Evolutionary conservation across 1,139 yeast species (phyloP).

Genomic region (Suhomyces wounanorum): DNA sequence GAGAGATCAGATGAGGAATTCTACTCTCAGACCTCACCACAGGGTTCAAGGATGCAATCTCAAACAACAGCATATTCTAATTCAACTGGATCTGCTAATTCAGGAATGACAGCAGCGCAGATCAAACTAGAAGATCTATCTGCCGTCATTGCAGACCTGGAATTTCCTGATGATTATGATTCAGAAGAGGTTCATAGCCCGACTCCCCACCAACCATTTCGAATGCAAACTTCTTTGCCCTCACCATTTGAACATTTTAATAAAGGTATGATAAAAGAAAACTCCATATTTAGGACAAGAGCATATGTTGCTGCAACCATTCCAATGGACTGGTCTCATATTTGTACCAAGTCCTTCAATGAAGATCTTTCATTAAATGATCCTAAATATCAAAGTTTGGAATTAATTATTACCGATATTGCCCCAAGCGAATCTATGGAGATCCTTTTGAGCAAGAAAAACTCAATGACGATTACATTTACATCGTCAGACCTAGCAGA

Average conservation of each 20-base stretch:
- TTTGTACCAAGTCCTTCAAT: constrained; percentile 29
- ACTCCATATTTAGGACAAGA: constrained; percentile 19
- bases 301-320: constrained; percentile 24
- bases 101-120: constrained; percentile 1
- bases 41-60: background rate
- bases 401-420: constrained; percentile 24
- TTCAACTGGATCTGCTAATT: background rate
- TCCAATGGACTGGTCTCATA: constrained; percentile 28
- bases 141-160: constrained; percentile 6
- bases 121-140: constrained; percentile 1
- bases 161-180: constrained; percentile 9
- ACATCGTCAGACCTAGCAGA: constrained; percentile 19
- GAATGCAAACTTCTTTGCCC: background rate
- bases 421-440: background rate
- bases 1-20: background rate
- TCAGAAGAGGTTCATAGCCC: constrained; percentile 9
- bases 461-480: constrained; percentile 22
- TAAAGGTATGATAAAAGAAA: background rate
- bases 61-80: constrained; percentile 5
- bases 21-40: background rate
- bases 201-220: constrained; percentile 3
- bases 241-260: constrained; percentile 3
- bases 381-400: constrained; percentile 27
- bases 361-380: constrained; percentile 20
- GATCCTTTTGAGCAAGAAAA: constrained; percentile 7